A percentile compares a stretch with the other conserved stretches of the same genome.
Evolutionary conservation across 306 rosid species (phyloP).

Genomic region (Rubus parviflorus): DNA sequence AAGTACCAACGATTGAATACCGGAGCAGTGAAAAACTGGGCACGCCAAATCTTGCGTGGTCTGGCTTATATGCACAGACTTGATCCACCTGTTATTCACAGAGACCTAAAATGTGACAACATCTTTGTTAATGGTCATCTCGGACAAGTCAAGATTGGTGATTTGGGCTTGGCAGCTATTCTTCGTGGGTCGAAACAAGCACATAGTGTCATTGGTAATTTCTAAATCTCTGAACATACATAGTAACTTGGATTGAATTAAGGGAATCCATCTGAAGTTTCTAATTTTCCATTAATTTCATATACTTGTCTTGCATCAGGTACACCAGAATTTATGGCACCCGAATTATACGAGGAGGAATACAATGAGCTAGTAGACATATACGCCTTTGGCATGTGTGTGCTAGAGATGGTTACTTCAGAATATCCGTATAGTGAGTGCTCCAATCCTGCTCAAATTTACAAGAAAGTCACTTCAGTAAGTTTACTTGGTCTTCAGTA

Average conservation of each 20-base stretch:
- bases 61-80: slow-evolving; percentile 63
- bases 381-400: slow-evolving; percentile 91
- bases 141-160: slow-evolving; percentile 89
- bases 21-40: slow-evolving; percentile 74
- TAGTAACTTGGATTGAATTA: neutral
- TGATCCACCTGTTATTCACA: slow-evolving; percentile 82
- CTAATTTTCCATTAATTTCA: neutral
- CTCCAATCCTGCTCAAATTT: slow-evolving; percentile 93
- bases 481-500: slow-evolving; percentile 14
- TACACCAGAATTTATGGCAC: slow-evolving; percentile 97
- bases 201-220: slow-evolving; percentile 78
- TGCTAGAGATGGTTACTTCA: slow-evolving; percentile 82
- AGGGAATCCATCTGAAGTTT: neutral
- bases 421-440: slow-evolving; percentile 87
- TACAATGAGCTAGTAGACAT: slow-evolving; percentile 79
- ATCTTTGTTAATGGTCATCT: slow-evolving; percentile 87
- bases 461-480: slow-evolving; percentile 88
- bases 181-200: slow-evolving; percentile 68
- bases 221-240: neutral
- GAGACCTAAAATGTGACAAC: slow-evolving; percentile 91
- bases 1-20: slow-evolving; percentile 55
- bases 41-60: slow-evolving; percentile 69
- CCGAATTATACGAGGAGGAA: slow-evolving; percentile 89
- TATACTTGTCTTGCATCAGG: slow-evolving; percentile 38
- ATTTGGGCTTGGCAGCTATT: slow-evolving; percentile 82